These are phyloP conservation scores for Syzygium syzygioides DNA, from an alignment of 441 rosid species.

Conservation along the genomic window DNA sequence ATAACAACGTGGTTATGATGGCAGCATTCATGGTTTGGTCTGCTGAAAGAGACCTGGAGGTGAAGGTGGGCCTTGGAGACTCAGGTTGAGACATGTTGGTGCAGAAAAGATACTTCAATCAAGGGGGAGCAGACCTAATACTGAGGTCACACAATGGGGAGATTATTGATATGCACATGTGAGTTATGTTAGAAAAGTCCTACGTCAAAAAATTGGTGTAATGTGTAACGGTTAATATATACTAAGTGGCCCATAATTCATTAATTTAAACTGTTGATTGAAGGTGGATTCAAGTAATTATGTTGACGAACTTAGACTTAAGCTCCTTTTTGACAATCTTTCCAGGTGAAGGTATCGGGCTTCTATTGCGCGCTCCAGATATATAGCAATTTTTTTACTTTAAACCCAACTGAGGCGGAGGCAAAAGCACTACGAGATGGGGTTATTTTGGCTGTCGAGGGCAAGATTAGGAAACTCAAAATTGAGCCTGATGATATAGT, in stretches of 20 bases:
- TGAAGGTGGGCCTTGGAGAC: neutral
- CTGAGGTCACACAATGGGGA: accelerated
- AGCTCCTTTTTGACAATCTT: neutral
- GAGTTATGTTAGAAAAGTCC: neutral
- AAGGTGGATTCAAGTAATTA: neutral
- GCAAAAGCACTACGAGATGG: neutral
- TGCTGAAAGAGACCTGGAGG: neutral
- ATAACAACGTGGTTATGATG: neutral
- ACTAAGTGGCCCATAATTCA: neutral
- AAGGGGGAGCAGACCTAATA: neutral
- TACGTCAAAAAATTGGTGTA: neutral
- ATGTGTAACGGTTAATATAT: neutral
- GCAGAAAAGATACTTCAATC: neutral
- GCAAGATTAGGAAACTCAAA: neutral
- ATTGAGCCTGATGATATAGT: neutral
- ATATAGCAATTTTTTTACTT: neutral
- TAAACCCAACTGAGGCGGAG: neutral
- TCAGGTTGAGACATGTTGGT: neutral
- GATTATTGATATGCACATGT: neutral
- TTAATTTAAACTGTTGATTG: neutral
- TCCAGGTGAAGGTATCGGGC: neutral
- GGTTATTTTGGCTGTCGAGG: neutral
- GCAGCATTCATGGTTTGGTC: neutral
- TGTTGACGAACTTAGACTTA: neutral
- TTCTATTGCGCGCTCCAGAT: neutral